Evolutionary conservation across 1,284 basidiomycete species (phyloP), one percentile per base, ranked within the genome.

Genomic region (Mycena sp.): DNA sequence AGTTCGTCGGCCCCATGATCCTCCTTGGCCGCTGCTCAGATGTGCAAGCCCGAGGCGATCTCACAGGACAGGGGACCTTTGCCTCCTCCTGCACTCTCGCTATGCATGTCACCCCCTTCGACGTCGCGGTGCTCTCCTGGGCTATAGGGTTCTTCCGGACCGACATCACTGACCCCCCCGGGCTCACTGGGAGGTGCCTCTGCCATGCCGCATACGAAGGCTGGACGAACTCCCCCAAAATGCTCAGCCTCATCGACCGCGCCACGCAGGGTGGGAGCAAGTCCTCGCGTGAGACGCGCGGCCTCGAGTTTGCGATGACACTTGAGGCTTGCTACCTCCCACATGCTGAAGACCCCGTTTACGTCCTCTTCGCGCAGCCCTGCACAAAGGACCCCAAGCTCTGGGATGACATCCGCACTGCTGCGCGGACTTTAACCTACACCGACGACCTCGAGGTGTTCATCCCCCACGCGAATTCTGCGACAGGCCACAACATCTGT

Each of bases 331-430:
- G 45, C 26, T 51, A 29, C 40, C 46, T 58, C 38, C 19, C 58
- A 16, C 58, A 59, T 32, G n/a, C 10, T 14, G 21, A 37, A 1
- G 25, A 46, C 43, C 48, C 58, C 9, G 49, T 50, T 46, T 44
- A 30, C 29, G 46, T 58, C 28, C 46, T 57, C 6, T 10, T 41
- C 2, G 45, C 45, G 3, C n/a, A 57, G 21, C 55, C 55, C 6
- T 49, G 55, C 35, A 48, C 55, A 17, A 32, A 29, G 14, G 19
- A 57, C 35, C 25, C 45, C 44, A 29, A 49, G 16, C 54, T 57
- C 10, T 57, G 54, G 54, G 54, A 57, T 9, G 44, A 57, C 3
- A 57, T 57, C 35, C 54, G 45, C 17, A 23, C 43, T 32, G 32
- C 45, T 1, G 9, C 37, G 26, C 21, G 32, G 19, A 14, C 21